Percentiles rank a stretch among this genome's conserved stretches.
These are phyloP conservation scores for Pisolithus tinctorius DNA, from an alignment of 768 basidiomycete species.

Conservation along the genomic window DNA sequence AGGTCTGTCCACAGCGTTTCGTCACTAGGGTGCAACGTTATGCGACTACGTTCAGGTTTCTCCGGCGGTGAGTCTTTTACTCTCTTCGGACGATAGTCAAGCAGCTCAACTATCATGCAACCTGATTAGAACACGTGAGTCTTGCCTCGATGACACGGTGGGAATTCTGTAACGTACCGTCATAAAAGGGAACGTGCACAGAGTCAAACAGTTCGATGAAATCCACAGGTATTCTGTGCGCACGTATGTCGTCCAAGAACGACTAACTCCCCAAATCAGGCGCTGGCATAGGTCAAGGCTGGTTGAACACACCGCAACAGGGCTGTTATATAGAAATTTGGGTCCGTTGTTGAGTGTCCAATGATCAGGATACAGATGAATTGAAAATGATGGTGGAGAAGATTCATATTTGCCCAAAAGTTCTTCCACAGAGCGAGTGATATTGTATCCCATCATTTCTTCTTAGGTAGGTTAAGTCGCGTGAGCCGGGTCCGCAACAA, in stretches of 20 bases:
- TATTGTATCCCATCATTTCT: slow-evolving; percentile 66
- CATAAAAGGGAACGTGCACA: slow-evolving; percentile 72
- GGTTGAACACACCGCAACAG: slow-evolving; percentile 45
- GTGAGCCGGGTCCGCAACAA: slow-evolving; percentile 1
- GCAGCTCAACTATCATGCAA: slow-evolving; percentile 78
- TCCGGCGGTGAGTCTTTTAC: slow-evolving; percentile 51
- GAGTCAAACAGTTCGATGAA: slow-evolving; percentile 76
- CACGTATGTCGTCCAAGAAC: slow-evolving; percentile 76
- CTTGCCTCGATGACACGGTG: neutral
- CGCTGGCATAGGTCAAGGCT: neutral
- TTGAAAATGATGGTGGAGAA: slow-evolving; percentile 66
- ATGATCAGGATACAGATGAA: slow-evolving; percentile 72
- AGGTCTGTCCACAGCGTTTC: slow-evolving; percentile 80
- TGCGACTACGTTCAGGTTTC: slow-evolving; percentile 57
- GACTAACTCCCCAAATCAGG: slow-evolving; percentile 38
- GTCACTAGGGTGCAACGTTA: slow-evolving; percentile 69
- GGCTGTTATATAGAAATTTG: slow-evolving; percentile 78
- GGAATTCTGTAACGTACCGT: slow-evolving; percentile 45
- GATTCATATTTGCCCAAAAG: slow-evolving; percentile 51
- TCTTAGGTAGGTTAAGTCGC: slow-evolving; percentile 9
- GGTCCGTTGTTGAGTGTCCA: slow-evolving; percentile 79
- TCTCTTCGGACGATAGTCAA: slow-evolving; percentile 64
- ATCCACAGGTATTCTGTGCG: slow-evolving; percentile 79
- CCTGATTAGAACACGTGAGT: slow-evolving; percentile 35
- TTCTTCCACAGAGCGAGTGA: slow-evolving; percentile 55